Percentiles rank a stretch among this genome's conserved stretches.
Evolutionary conservation across 169 alveolate species (phyloP).

Genomic region (Plasmodium knowlesi): DNA sequence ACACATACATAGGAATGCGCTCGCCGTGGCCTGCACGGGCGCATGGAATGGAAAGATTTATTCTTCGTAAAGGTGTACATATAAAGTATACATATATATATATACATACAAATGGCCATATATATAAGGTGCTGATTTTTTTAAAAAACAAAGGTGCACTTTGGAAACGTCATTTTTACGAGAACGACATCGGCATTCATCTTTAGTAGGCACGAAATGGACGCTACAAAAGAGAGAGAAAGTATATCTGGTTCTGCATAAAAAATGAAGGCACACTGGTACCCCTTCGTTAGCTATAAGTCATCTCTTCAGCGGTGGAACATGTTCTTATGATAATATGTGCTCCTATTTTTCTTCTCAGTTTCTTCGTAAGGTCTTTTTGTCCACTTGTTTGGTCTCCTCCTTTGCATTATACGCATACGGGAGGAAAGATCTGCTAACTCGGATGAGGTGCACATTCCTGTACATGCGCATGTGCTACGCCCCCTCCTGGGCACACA

Average conservation of each 20-base stretch:
- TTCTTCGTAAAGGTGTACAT: background rate
- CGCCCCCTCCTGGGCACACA: background rate
- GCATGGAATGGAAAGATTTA: background rate
- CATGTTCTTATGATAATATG: background rate
- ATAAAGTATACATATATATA: background rate
- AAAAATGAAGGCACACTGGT: background rate
- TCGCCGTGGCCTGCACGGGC: background rate
- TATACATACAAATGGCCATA: background rate
- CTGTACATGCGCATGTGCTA: background rate
- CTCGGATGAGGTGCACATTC: background rate
- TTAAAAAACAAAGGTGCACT: constrained; percentile 1
- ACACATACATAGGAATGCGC: background rate
- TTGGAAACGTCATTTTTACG: background rate
- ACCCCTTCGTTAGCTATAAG: background rate
- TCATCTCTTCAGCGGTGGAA: background rate
- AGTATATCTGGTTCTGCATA: background rate
- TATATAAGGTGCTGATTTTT: background rate
- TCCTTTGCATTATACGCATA: background rate
- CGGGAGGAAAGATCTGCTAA: background rate
- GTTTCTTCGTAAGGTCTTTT: background rate
- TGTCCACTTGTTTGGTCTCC: background rate
- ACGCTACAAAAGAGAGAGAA: background rate
- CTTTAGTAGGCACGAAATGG: background rate
- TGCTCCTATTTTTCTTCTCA: background rate
- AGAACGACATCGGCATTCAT: background rate